These are phyloP conservation scores for Leucosporidium yakuticum DNA, from an alignment of 768 basidiomycete species.

Conservation along the genomic window DNA sequence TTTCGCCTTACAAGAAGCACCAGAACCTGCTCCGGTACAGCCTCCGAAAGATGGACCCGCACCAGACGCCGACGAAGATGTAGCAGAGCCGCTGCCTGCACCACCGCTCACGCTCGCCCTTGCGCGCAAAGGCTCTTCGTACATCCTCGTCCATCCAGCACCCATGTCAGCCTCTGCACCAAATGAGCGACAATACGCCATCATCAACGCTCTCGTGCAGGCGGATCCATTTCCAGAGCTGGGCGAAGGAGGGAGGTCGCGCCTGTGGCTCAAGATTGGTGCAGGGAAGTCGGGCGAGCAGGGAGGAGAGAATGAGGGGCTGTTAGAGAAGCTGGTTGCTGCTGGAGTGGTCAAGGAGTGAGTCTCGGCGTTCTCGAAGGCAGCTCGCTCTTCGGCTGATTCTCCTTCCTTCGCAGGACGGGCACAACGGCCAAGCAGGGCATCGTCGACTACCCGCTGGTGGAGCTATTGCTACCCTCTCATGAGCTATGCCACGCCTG, in stretches of 20 bases:
- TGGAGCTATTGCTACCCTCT: background rate
- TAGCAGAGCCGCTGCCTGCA: too few relatives aligned
- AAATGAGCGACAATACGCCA: background rate
- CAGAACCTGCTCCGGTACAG: too few relatives aligned
- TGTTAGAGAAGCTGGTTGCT: constrained; percentile 3
- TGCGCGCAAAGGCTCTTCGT: background rate
- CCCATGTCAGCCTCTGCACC: background rate
- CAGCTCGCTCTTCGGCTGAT: background rate
- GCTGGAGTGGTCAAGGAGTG: background rate
- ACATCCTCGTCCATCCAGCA: constrained; percentile 1
- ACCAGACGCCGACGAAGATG: too few relatives aligned
- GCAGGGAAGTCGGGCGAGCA: background rate
- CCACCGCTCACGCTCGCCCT: constrained; percentile 5
- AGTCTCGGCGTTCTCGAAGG: background rate
- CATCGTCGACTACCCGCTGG: background rate
- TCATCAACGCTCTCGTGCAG: constrained; percentile 1
- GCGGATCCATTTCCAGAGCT: background rate
- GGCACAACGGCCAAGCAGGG: background rate
- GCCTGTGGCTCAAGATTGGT: constrained; percentile 1
- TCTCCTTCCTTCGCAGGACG: background rate
- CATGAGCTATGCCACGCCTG: background rate
- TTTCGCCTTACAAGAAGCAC: too few relatives aligned
- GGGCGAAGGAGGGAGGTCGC: background rate
- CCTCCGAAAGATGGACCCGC: too few relatives aligned
- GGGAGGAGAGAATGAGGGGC: background rate